Evolutionary conservation across 1,284 basidiomycete genomes (phyloP), one percentile per base, ranked within the genome.

Genomic region (Tilletia indica): DNA sequence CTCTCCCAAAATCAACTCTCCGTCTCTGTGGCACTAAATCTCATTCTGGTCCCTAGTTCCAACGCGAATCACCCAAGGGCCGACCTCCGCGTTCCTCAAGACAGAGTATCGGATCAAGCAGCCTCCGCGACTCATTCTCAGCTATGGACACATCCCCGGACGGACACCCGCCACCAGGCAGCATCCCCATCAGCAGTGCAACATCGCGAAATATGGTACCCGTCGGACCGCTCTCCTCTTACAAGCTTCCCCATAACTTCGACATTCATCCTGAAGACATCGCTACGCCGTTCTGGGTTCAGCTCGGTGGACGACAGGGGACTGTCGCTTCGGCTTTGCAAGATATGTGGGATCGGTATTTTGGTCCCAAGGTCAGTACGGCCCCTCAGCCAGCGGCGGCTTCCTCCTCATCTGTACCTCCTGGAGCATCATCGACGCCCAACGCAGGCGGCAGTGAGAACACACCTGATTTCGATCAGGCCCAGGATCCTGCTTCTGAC

Each of bases 201-300:
- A 36, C 58, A 31, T 31, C 25, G 25, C n/a, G 58, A 19, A 63
- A 16, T 14, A 63, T 63, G 58, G 16, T 34, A 16, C 61, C 61
- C 31, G 12, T 16, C 34, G 9, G 14, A 14, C 38, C 34, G 36
- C 34, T 64, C 61, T 11, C 34, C 16, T 11, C 61, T 38, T 19
- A 19, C 51, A 54, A 54, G 51, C 14, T n/a, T 58, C 21, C 56
- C 36, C 61, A 64, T n/a, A 38, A 25, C 36, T 64, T 64, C 38
- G 61, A 64, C 61, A 64, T 64, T 12, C 61, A 38, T n/a, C 61
- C 61, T 16, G 61, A 64, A 38, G 61, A 64, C 6, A 64, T 64
- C 34, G 34, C 61, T 21, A 64, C 61, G 1, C 61, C 61, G 0
- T 64, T 64, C 61, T 64, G 61, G 61, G 61, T 64, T 19, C 61